A percentile compares a stretch with the other conserved stretches of the same genome.
These are phyloP conservation scores for Phialophora expanda DNA, from an alignment of 2,329 filamentous ascomycete species.

Conservation along the genomic window DNA sequence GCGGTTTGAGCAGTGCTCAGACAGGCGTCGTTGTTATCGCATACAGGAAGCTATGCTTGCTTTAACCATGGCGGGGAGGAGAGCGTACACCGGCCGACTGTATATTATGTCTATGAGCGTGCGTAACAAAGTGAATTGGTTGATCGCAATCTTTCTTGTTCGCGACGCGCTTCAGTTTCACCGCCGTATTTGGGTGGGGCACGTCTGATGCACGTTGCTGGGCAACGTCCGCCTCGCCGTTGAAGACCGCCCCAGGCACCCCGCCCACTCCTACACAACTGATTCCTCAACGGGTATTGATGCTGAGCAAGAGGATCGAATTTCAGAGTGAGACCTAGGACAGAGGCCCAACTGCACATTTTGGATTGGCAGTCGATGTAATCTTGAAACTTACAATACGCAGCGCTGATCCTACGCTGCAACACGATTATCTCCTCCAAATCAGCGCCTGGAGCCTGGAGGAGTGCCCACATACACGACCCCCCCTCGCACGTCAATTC, in stretches of 20 bases:
- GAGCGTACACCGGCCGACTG: background rate
- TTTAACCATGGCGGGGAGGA: conserved; percentile 26
- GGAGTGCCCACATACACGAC: no score
- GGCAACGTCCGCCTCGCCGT: conserved; percentile 15
- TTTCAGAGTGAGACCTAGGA: background rate
- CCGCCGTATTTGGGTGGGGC: conserved; percentile 7
- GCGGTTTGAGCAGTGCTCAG: conserved; percentile 18
- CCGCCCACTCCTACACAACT: no score
- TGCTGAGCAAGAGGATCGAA: no score
- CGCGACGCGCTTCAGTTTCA: conserved; percentile 21
- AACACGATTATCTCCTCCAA: background rate
- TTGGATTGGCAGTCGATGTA: background rate
- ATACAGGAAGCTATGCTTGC: conserved; percentile 27
- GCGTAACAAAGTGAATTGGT: conserved; percentile 22
- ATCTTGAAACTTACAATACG: background rate
- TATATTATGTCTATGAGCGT: conserved; percentile 6
- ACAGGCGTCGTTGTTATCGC: conserved; percentile 20
- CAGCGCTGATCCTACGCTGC: background rate
- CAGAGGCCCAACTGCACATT: no score
- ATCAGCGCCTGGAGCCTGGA: no score
- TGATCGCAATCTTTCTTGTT: conserved; percentile 1
- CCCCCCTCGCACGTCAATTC: background rate
- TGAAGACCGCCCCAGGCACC: background rate
- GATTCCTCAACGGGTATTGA: background rate
- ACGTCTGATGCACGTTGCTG: conserved; percentile 11